Evolutionary conservation across 345 rosid genomes (phyloP).

Genomic region (Dipteronia dyeriana): DNA sequence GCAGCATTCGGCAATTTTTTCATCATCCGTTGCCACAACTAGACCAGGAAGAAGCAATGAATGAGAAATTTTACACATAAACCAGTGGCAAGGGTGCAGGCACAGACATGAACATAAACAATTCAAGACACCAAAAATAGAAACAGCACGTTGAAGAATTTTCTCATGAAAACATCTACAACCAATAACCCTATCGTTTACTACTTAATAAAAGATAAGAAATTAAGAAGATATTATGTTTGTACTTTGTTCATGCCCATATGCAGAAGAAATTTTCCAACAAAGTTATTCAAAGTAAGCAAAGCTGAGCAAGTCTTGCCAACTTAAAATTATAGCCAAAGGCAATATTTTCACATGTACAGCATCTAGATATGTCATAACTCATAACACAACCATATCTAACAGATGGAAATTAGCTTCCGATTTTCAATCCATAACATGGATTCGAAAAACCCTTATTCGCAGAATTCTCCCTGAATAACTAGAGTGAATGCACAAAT

Average conservation of each 20-base stretch:
- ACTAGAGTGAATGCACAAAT: neutral
- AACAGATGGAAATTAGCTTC: neutral
- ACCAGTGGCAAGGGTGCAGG: neutral
- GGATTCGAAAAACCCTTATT: neutral
- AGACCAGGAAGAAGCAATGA: conserved; percentile 16
- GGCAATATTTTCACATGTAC: conserved; percentile 6
- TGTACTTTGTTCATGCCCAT: neutral
- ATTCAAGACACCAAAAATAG: neutral
- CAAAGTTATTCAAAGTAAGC: neutral
- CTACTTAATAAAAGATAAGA: neutral
- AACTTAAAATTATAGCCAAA: neutral
- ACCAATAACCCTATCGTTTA: neutral
- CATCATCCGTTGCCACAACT: conserved; percentile 98
- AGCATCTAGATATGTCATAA: neutral
- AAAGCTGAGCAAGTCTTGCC: neutral
- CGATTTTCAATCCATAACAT: neutral
- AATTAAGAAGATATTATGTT: neutral
- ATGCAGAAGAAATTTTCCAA: neutral
- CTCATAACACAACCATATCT: neutral
- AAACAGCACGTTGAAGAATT: neutral
- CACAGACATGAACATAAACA: neutral
- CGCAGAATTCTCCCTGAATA: neutral
- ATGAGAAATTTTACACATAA: conserved; percentile 1
- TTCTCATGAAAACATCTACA: neutral
- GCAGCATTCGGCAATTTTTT: conserved; percentile 89